A percentile compares a stretch with the other conserved stretches of the same genome.
Evolutionary conservation across 768 basidiomycete species (phyloP).

Genomic region (Kwoniella sp.): DNA sequence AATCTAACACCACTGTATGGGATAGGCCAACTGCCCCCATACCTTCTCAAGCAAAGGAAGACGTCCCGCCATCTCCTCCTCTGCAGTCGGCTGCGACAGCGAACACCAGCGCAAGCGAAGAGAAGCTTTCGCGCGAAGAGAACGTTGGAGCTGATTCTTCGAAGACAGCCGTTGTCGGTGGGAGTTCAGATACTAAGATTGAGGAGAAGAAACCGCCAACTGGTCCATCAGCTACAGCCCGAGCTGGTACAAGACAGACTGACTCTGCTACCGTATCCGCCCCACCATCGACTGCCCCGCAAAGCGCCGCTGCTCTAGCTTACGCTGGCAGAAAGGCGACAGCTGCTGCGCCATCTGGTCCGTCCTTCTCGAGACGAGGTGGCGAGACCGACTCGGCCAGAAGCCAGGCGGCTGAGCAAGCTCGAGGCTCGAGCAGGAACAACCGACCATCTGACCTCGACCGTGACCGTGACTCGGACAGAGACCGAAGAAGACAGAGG

Average conservation of each 20-base stretch:
- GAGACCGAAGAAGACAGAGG: conserved; percentile 19
- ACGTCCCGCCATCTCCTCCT: not conserved
- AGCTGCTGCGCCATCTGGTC: not conserved
- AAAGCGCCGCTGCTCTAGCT: conserved; percentile 3
- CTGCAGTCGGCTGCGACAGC: not conserved
- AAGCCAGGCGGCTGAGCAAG: not conserved
- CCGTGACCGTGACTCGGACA: not conserved
- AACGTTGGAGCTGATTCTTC: no score
- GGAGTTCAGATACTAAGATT: not conserved
- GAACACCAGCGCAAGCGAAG: no score
- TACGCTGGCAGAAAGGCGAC: not conserved
- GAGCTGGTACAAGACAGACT: not conserved
- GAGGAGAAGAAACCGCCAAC: conserved; percentile 12
- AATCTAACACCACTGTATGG: conserved; percentile 26
- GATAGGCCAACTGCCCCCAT: conserved; percentile 8
- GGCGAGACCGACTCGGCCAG: no score
- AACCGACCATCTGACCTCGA: not conserved
- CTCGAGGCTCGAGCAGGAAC: not conserved
- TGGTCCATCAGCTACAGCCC: conserved; percentile 5
- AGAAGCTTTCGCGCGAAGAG: no score
- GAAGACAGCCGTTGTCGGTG: no score
- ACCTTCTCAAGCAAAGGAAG: not conserved
- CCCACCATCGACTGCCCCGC: not conserved
- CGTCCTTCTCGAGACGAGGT: conserved; percentile 7
- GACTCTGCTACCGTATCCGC: not conserved